phyloP scores from a whole-genome alignment of 495 filamentous ascomycete genomes.

The Physcia stellaris region DNA sequence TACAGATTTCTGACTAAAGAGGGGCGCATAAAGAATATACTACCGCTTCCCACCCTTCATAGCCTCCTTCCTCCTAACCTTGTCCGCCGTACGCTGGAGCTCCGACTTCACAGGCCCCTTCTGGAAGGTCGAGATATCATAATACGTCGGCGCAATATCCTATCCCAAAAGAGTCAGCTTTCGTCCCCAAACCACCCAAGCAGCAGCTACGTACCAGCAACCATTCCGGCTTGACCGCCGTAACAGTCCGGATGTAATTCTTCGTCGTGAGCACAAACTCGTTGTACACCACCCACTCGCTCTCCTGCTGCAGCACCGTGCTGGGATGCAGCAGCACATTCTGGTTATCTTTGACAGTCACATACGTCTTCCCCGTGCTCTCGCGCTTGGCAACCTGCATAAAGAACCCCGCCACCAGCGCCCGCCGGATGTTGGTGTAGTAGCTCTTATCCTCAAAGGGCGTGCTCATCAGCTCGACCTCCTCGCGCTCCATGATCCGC shows the following conservation, averaged over 20 bases:
- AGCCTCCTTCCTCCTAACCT: conserved; percentile 57
- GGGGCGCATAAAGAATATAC: too few species aligned
- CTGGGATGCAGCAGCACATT: conserved; percentile 86
- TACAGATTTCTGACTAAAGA: too few species aligned
- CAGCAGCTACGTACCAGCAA: conserved; percentile 53
- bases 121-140: conserved; percentile 69
- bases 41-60: conserved; percentile 32
- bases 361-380: conserved; percentile 60
- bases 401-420: conserved; percentile 93
- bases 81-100: conserved; percentile 59
- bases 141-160: conserved; percentile 89
- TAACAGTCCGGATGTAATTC: conserved; percentile 70
- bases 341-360: conserved; percentile 89
- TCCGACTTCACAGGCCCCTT: conserved; percentile 77
- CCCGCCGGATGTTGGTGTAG: conserved; percentile 90
- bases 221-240: conserved; percentile 64
- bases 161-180: conserved; percentile 21
- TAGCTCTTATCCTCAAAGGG: conserved; percentile 93
- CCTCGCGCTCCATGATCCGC: conserved; percentile 89
- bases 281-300: conserved; percentile 96
- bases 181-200: neutral
- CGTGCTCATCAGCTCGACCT: conserved; percentile 72
- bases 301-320: conserved; percentile 70
- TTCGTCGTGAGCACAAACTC: conserved; percentile 97
- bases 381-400: conserved; percentile 99